Evolutionary conservation across 352 stramenopile species (phyloP).

Genomic region (Nothophytophthora sp.): DNA sequence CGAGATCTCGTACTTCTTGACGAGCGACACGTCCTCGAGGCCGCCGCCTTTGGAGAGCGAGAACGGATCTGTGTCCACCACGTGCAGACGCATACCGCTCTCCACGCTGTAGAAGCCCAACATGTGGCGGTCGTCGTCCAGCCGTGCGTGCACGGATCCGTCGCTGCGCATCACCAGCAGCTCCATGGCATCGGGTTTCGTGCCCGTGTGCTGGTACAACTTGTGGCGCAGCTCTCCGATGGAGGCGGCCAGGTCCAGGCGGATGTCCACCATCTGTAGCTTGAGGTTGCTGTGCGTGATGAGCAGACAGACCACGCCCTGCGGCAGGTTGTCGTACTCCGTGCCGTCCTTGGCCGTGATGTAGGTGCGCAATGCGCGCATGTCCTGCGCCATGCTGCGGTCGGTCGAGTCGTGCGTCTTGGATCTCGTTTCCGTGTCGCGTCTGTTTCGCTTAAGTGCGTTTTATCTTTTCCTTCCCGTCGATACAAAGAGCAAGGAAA

Average conservation of each 20-base stretch:
- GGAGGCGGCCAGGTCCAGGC: constrained; percentile 93
- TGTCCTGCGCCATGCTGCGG: constrained; percentile 63
- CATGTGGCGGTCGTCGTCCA: constrained; percentile 83
- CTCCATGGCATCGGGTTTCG: constrained; percentile 90
- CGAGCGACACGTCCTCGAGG: constrained; percentile 96
- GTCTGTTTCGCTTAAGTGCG: constrained; percentile 29
- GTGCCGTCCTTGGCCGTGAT: constrained; percentile 84
- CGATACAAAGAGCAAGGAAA: constrained; percentile 7
- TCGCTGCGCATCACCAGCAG: constrained; percentile 63
- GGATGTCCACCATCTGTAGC: constrained; percentile 97
- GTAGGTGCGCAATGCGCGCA: constrained; percentile 74
- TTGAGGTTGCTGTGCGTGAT: constrained; percentile 98
- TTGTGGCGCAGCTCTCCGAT: constrained; percentile 90
- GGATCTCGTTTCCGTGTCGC: not conserved
- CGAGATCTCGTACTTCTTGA: constrained; percentile 98
- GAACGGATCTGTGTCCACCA: constrained; percentile 97
- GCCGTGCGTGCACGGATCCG: constrained; percentile 37
- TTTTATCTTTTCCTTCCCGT: not conserved
- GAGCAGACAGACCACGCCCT: constrained; percentile 93
- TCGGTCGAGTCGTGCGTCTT: constrained; percentile 1
- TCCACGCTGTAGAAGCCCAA: constrained; percentile 92
- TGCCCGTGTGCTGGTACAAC: constrained; percentile 96
- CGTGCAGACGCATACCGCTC: constrained; percentile 94
- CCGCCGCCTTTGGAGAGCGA: constrained; percentile 94
- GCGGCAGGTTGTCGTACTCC: constrained; percentile 85